phyloP scores from a whole-genome alignment of 2,329 filamentous ascomycete genomes.

The Aspergillus ruber region DNA sequence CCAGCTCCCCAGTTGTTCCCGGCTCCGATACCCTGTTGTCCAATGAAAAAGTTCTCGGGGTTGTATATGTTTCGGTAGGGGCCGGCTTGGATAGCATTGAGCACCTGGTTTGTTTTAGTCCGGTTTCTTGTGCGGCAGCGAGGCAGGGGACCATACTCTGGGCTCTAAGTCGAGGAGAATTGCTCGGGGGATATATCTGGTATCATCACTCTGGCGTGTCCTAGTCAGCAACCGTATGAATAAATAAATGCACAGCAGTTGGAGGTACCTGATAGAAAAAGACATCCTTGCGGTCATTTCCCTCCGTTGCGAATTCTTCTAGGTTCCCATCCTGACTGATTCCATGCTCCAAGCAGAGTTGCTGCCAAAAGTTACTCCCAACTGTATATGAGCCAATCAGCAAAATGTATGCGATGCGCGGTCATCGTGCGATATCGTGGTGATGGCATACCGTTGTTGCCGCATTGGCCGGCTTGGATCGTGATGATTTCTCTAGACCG shows the following conservation, averaged over 20 bases:
- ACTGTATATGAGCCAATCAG: constrained; percentile 51
- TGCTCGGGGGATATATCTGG: constrained; percentile 91
- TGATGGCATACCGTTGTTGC: constrained; percentile 79
- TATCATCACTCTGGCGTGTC: constrained; percentile 76
- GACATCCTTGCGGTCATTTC: constrained; percentile 95
- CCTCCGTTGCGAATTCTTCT: constrained; percentile 95
- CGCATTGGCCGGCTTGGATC: constrained; percentile 96
- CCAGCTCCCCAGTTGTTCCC: constrained; percentile 98
- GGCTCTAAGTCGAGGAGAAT: constrained; percentile 95
- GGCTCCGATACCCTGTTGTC: constrained; percentile 86
- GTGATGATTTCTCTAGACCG: constrained; percentile 88
- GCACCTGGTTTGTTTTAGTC: constrained; percentile 49
- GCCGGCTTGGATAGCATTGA: constrained; percentile 86
- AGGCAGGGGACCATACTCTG: constrained; percentile 52
- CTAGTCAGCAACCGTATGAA: constrained; percentile 3
- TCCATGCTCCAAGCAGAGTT: constrained; percentile 94
- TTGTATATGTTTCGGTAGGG: constrained; percentile 99
- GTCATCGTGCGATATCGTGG: constrained; percentile 1
- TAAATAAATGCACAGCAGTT: background rate
- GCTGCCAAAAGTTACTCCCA: constrained; percentile 97
- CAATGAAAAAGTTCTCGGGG: constrained; percentile 96
- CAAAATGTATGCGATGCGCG: background rate
- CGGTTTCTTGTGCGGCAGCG: background rate
- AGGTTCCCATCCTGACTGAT: constrained; percentile 97
- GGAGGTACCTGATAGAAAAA: constrained; percentile 79